Evolutionary conservation across 352 stramenopile species (phyloP), one percentile per base, ranked within the genome.

Genomic region (Pythium grandisporangium): DNA sequence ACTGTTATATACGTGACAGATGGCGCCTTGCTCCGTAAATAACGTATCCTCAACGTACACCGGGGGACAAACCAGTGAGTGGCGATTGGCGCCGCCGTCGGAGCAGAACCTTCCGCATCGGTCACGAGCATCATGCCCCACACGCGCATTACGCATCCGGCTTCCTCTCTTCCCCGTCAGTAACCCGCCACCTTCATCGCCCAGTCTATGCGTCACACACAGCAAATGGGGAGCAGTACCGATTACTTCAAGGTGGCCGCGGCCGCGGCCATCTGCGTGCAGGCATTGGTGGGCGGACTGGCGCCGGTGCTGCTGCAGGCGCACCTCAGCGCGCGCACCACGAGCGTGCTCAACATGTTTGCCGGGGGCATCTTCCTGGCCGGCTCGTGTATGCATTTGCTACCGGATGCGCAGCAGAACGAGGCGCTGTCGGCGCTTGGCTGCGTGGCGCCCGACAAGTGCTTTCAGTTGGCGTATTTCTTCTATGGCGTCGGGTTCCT

Each of bases 401-500:
- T 92, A 17, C 71, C 78, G 8, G 78, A 92, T 37, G 75, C 78
- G 20, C 69, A 84, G 38, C 56, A 64, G 39, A 88, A 92, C 48
- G 37, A 46, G 33, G 69, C 73, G 37, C 68, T 92, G 10, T 57
- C 53, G 0, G 33, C 46, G 6, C 71, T 61, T 43, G 61, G 63
- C 1, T 87, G 78, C 38, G 52, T 72, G 1, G 39, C 46, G 6
- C 48, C 61, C 35, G 58, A 48, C 37, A 67, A 66, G 45, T 89
- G 75, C 51, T 80, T 92, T 40, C 63, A 76, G 48, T 81, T 74
- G 55, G 69, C 75, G 36, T 84, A 86, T 61, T 84, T 89, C 47
- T 86, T 92, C 42, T 92, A 84, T 42, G 73, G 63, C 25, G 49
- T 66, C 33, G 78, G 78, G 30, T 92, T 92, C 40, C 53, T 89